These are phyloP conservation scores for Pinus albicaulis DNA, from an alignment of 75 land plant species.

Conservation along the genomic window DNA sequence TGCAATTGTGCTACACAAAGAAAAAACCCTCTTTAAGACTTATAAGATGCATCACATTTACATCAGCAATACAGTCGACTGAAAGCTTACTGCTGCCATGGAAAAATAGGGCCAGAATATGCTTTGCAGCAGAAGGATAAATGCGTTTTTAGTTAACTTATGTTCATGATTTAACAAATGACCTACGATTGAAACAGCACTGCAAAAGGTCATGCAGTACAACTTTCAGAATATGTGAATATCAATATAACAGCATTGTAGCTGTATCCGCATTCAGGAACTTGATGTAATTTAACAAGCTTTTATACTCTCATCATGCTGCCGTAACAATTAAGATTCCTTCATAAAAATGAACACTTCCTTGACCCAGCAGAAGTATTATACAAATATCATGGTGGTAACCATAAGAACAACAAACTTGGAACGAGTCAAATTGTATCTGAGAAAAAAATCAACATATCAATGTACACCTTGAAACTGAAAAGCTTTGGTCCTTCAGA, in stretches of 20 bases:
- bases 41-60: background rate
- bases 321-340: too few relatives aligned
- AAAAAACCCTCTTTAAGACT: background rate
- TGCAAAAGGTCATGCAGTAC: background rate
- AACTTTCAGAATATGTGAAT: conserved; percentile 3
- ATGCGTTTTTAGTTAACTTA: background rate
- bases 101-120: background rate
- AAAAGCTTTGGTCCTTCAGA: background rate
- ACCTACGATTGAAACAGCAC: background rate
- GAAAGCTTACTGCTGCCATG: background rate
- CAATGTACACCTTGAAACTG: background rate
- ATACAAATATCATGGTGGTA: too few relatives aligned
- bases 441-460: background rate
- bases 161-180: background rate
- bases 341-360: too few relatives aligned
- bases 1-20: too few relatives aligned
- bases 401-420: too few relatives aligned
- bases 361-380: too few relatives aligned
- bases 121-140: background rate
- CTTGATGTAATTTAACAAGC: too few relatives aligned
- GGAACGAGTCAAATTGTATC: too few relatives aligned
- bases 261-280: background rate
- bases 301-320: too few relatives aligned
- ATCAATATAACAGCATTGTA: background rate
- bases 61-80: too few relatives aligned